These are phyloP conservation scores for Xylariaceae sp. DNA, from an alignment of 2,329 filamentous ascomycete genomes.

Conservation along the genomic window DNA sequence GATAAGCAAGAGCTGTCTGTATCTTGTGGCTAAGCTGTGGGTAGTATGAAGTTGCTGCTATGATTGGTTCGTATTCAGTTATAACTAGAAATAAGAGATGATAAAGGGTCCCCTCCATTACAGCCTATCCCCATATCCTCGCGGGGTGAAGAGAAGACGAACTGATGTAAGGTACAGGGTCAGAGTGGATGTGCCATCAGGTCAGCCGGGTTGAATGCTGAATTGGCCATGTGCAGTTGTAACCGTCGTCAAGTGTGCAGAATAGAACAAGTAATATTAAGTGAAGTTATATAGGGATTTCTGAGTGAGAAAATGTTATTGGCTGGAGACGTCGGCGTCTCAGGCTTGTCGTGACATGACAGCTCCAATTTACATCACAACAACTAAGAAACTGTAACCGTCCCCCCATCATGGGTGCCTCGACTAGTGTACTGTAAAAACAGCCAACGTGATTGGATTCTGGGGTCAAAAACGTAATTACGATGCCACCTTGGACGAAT, in stretches of 20 bases:
- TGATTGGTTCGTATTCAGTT: conserved; percentile 18
- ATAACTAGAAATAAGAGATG: conserved; percentile 26
- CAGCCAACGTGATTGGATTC: conserved; percentile 34
- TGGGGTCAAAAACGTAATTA: conserved; percentile 33
- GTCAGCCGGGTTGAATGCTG: conserved; percentile 9
- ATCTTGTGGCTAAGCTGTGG: no score
- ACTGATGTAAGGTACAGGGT: conserved; percentile 41
- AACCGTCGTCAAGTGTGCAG: no score
- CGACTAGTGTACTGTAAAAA: conserved; percentile 7
- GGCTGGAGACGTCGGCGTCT: not conserved
- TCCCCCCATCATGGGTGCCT: conserved; percentile 16
- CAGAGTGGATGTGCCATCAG: conserved; percentile 29
- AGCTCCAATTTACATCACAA: no score
- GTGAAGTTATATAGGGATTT: no score
- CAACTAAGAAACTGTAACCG: conserved; percentile 22
- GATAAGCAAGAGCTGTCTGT: no score
- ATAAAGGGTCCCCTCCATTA: conserved; percentile 37
- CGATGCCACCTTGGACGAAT: conserved; percentile 38
- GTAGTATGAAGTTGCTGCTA: not conserved
- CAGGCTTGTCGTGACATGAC: no score
- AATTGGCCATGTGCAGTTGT: no score
- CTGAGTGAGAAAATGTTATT: no score
- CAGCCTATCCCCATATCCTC: conserved; percentile 33
- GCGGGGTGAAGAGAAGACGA: conserved; percentile 35
- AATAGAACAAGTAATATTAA: no score